These are phyloP conservation scores for Teunomyces funiuensis DNA, from an alignment of 805 yeast species.

Conservation along the genomic window DNA sequence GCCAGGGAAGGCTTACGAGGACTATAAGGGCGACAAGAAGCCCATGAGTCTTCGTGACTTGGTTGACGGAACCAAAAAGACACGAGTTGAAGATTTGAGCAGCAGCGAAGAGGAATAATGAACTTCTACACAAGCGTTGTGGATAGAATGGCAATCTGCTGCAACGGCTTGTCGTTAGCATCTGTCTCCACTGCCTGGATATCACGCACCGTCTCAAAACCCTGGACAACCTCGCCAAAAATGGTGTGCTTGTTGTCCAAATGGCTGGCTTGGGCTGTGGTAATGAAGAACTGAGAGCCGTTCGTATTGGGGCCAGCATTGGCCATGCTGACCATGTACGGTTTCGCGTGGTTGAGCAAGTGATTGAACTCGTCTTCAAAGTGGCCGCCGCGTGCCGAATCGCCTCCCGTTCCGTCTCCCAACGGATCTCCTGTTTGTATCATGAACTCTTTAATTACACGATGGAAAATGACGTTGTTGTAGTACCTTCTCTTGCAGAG, in stretches of 20 bases:
- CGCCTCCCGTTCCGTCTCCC: slow-evolving; percentile 28
- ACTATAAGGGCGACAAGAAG: slow-evolving; percentile 13
- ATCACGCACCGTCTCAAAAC: slow-evolving; percentile 19
- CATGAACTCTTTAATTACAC: slow-evolving; percentile 26
- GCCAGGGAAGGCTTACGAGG: slow-evolving; percentile 4
- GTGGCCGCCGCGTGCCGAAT: slow-evolving; percentile 25
- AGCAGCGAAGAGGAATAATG: slow-evolving; percentile 33
- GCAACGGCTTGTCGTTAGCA: slow-evolving; percentile 18
- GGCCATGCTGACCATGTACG: slow-evolving; percentile 33
- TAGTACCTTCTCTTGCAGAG: slow-evolving; percentile 39
- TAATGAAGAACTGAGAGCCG: slow-evolving; percentile 28
- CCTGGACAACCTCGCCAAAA: slow-evolving; percentile 26
- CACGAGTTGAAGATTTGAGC: slow-evolving; percentile 22
- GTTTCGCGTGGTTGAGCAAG: slow-evolving; percentile 25
- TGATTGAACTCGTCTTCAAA: slow-evolving; percentile 30
- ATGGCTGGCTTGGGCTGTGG: slow-evolving; percentile 18
- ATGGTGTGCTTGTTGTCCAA: slow-evolving; percentile 24
- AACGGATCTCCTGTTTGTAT: slow-evolving; percentile 27
- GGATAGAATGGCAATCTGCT: slow-evolving; percentile 21
- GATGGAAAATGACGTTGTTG: slow-evolving; percentile 30
- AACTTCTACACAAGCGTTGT: slow-evolving; percentile 11
- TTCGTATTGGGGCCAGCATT: slow-evolving; percentile 27
- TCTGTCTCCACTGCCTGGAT: slow-evolving; percentile 20
- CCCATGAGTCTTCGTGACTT: slow-evolving; percentile 43
- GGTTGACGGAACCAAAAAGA: slow-evolving; percentile 26